Conservation (phyloP, 495 filamentous ascomycete species). For the Zalerion maritima region DNA sequence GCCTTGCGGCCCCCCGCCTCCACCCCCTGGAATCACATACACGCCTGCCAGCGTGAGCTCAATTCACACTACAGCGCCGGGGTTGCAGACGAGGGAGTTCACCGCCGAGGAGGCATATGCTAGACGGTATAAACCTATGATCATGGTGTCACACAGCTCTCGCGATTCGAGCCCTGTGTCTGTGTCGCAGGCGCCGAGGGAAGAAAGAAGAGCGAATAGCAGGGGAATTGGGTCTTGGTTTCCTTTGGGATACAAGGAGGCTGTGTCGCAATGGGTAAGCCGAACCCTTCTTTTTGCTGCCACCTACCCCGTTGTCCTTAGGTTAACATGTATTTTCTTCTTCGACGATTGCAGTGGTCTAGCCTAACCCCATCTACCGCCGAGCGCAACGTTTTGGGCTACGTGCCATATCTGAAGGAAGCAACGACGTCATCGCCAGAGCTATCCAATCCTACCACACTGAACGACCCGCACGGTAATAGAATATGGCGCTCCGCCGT, state of each 20-base stretch:
- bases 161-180: no score
- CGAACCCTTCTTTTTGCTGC: conserved; percentile 1
- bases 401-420: conserved; percentile 70
- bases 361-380: conserved; percentile 66
- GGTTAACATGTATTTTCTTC: conserved; percentile 4
- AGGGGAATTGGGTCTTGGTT: conserved; percentile 48
- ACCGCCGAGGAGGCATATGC: no score
- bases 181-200: no score
- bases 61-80: no score
- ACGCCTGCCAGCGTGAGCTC: no score
- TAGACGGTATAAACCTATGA: no score
- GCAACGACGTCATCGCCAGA: conserved; percentile 41
- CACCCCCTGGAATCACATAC: no score
- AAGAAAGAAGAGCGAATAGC: no score
- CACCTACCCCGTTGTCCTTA: neutral
- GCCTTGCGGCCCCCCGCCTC: no score
- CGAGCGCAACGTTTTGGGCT: conserved; percentile 80
- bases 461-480: conserved; percentile 67
- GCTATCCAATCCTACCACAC: conserved; percentile 33
- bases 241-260: conserved; percentile 81
- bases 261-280: conserved; percentile 81
- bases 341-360: conserved; percentile 48
- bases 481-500: conserved; percentile 75
- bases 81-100: no score
- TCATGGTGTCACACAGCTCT: no score